Evolutionary conservation across 2,329 filamentous ascomycete genomes (phyloP), one percentile per base, ranked within the genome.

Genomic region (Domatiomyces globalis): DNA sequence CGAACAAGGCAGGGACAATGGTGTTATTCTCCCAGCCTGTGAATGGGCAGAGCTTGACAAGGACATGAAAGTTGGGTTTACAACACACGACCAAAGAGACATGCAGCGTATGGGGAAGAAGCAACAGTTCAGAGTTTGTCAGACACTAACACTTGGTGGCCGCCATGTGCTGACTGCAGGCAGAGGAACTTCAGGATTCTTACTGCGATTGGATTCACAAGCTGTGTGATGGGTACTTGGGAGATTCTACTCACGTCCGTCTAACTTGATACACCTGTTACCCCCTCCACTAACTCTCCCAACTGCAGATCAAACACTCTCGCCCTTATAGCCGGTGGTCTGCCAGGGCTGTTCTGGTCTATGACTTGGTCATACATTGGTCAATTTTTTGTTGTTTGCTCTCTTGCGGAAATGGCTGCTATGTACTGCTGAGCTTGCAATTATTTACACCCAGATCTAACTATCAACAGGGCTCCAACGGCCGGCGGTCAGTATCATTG

Each of bases 61-160:
- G 4, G 29, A 33, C 8, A 10, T 33, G 29, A 33, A 10, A 33
- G 29, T 10, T 10, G 48, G 54, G 0, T 57, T 56, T 19, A 51
- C 50, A 1, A 43, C 33, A 17, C 51, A 61, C 25, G 71, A 73
- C 57, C 65, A 69, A 29, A 61, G 59, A 19, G 68, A 76, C 51
- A 72, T 76, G 68, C 64, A 64, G 27, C 69, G 72, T n/a, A 67
- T 76, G 70, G 73, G 73, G 33, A 75, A 74, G 61, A 65, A 66
- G 20, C 72, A 74, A 50, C 70, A 74, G 44, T 33, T 33, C 29
- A 33, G 29, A 33, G 29, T 33, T 33, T 5, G 29, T 33, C 29
- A 33, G 29, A 33, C 29, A 33, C 29, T 10, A 33, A 2, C 8
- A 10, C 29, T 10, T 10, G n/a, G 8, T 33, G 29, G 5, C 8